Percentiles rank a stretch among this genome's conserved stretches.
Conservation (phyloP, 208 protist genomes). For the Leishmania tarentolae region DNA sequence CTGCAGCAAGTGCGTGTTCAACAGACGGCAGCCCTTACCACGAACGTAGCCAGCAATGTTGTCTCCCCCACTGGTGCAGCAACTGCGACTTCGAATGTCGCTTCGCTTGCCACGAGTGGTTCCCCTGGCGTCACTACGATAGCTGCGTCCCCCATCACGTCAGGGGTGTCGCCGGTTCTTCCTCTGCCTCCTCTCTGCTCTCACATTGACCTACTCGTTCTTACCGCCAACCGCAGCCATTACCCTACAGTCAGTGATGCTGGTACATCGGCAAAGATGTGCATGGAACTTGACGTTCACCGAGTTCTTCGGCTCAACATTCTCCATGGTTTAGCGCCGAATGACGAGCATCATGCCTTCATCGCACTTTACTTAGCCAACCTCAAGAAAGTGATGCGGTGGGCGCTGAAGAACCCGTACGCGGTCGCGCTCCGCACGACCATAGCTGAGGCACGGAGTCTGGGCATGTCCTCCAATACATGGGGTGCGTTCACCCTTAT, state of each 20-base stretch:
- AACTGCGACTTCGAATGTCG: neutral
- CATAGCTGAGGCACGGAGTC: slow-evolving; percentile 38
- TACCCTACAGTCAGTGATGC: slow-evolving; percentile 39
- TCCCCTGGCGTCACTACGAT: slow-evolving; percentile 3
- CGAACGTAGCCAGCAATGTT: neutral
- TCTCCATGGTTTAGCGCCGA: slow-evolving; percentile 37
- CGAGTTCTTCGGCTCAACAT: slow-evolving; percentile 82
- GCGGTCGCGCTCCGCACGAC: slow-evolving; percentile 78
- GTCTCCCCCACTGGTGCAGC: neutral
- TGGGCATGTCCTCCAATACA: slow-evolving; percentile 40
- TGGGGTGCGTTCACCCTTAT: slow-evolving; percentile 82
- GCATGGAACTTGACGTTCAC: slow-evolving; percentile 58
- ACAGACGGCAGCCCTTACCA: neutral
- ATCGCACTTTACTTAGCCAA: slow-evolving; percentile 57
- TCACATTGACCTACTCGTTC: slow-evolving; percentile 59
- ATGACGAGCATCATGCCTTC: slow-evolving; percentile 53
- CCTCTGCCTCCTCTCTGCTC: slow-evolving; percentile 32
- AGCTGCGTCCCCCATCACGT: neutral
- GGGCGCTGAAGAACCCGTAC: slow-evolving; percentile 57
- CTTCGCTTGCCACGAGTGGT: neutral
- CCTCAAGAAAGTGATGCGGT: slow-evolving; percentile 46
- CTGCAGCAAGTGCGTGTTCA: slow-evolving; percentile 14
- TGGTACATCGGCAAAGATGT: slow-evolving; percentile 57
- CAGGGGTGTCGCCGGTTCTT: neutral
- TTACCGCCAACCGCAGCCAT: slow-evolving; percentile 48